Base-by-base conservation (phyloP, 176 grass and related monocot species). In the Musa beccarii region DNA sequence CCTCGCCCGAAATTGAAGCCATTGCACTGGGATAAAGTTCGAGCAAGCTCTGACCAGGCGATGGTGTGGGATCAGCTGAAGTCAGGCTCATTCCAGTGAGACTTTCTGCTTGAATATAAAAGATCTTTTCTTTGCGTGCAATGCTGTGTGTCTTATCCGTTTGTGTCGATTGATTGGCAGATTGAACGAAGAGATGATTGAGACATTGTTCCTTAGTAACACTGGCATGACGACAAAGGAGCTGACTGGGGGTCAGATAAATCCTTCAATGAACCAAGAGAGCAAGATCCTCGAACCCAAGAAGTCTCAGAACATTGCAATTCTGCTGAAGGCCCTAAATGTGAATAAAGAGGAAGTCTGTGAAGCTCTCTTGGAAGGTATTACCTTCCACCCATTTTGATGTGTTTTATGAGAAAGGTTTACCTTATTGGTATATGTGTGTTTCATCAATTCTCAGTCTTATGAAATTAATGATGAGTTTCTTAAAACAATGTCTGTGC, bases 141-240 rank as follows among this genome's bases (percentile, higher is more conserved):
- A 52, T 3, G 25, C 59, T 12, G 10, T 26, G 29, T 49, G n/a
- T 9, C n/a, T 25, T 49, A 74, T 22, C 1, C 53, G 9, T 50
- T 76, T 63, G 19, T 62, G 54, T 3, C 9, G 72, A 11, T 49
- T 43, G 0, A 64, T 71, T 54, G 9, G 22, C 66, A 96, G 88
- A 73, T 82, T 83, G 76, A 91, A 89, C 25, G 88, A 89, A 28
- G 88, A 91, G 77, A 90, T 91, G 81, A 96, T 96, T 74, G 83
- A 89, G 69, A 65, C 76, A 5, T 87, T 75, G 25, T 75, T 75
- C 17, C 25, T 25, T n/a, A 59, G 73, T 17, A 75, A 88, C 65
- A 88, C 75, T 77, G 81, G 59, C 71, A 73, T 80, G 1, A 49
- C 73, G 0, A 56, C 71, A 0, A 72, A 52, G 3, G 74, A 51